Base-by-base conservation (phyloP, 306 rosid genomes). In the Neltuma alba region DNA sequence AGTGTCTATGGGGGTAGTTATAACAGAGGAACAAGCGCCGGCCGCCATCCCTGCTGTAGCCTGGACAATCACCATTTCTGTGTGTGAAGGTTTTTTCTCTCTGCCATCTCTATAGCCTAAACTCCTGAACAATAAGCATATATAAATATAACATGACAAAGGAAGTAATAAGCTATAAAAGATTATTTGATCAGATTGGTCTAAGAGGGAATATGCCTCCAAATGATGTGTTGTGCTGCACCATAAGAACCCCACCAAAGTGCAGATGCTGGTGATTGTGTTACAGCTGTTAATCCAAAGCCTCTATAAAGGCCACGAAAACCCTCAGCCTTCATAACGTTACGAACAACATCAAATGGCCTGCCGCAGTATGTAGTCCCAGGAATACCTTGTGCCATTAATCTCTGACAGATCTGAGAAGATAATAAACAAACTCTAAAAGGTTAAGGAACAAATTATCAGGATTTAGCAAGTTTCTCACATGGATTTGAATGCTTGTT, bases 241-340 rank as follows among this genome's bases (percentile, higher is more conserved):
- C 94, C 98, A 80, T 94, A 94, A 48, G 92, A 89, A 70, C 96
- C 98, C 98, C 98, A 94, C 98, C 97, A 92, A 68, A 94, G 92
- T 60, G 97, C 98, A 80, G 94, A 88, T 74, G 98, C 97, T 8
- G 98, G 97, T 7, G 98, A 88, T 71, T 89, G 94, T 0, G 91
- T 83, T 69, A 90, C 45, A 18, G 89, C 97, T 3, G 94, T 92
- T 76, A 92, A 82, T 81, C 94, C 93, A 48, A 94, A 92, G 70
- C 98, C 97, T 86, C 97, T 90, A 78, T 89, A 92, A 54, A 94
- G 37, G 61, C 97, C 97, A n/a, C 97, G 92, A 77, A 90, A 38
- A 34, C 97, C 97, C 83, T 92, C 97, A 6, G 91, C 84, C 72
- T 86, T 72, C 27, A 84, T 72, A 83, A 94, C 94, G 66, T 87